Evolutionary conservation across 208 protist genomes (phyloP).

Genomic region (Acanthamoeba culbertsoni): DNA sequence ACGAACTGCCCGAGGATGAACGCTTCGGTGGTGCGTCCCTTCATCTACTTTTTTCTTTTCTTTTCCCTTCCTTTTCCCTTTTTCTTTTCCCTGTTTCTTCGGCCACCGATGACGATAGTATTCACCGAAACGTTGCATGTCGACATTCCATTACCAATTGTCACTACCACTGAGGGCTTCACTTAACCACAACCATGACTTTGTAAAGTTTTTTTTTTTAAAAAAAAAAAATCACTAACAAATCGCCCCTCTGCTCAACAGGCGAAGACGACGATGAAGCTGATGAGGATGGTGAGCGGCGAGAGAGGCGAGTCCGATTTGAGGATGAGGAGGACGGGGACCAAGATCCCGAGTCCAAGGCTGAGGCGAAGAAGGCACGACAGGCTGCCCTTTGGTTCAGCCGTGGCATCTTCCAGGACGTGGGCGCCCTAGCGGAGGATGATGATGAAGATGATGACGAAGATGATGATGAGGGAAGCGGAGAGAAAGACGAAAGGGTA

Average conservation of each 20-base stretch:
- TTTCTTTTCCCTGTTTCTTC: not conserved
- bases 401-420: conserved; percentile 59
- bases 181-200: not conserved
- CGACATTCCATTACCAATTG: not conserved
- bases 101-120: conserved; percentile 7
- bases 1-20: conserved; percentile 3
- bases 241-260: not conserved
- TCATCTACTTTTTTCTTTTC: not conserved
- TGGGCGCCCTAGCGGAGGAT: not conserved
- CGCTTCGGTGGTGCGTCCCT: not conserved
- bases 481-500: not conserved
- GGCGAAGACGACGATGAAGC: conserved; percentile 76
- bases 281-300: too few species aligned
- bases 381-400: conserved; percentile 56
- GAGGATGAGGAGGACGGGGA: conserved; percentile 75
- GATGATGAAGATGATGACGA: conserved; percentile 59
- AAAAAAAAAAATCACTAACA: not conserved
- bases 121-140: not conserved
- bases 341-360: conserved; percentile 71
- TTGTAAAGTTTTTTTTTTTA: not conserved
- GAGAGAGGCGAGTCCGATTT: not conserved
- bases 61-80: not conserved
- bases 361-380: conserved; percentile 44
- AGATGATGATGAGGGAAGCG: conserved; percentile 39
- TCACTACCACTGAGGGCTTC: not conserved